These are phyloP conservation scores for Usnea hakonensis DNA, from an alignment of 495 filamentous ascomycete species.

Conservation along the genomic window DNA sequence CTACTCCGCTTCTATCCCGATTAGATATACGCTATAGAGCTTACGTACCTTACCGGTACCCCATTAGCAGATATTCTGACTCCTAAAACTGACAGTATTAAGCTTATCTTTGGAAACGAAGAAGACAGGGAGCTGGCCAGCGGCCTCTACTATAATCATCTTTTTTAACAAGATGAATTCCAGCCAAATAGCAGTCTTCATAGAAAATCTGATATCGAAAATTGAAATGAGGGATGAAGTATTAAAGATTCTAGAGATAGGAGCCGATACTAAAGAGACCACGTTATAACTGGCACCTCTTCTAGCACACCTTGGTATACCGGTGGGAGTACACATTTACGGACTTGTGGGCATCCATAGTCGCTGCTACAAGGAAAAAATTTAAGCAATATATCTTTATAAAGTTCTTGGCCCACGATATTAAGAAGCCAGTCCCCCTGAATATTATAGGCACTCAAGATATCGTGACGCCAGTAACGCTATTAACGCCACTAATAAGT, in stretches of 20 bases:
- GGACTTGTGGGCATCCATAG: slow-evolving; percentile 39
- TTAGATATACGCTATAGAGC: slow-evolving; percentile 26
- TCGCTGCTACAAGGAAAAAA: slow-evolving; percentile 33
- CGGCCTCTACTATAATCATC: neutral
- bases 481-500: slow-evolving; percentile 40
- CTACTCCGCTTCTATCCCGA: slow-evolving; percentile 35
- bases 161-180: slow-evolving; percentile 30
- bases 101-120: neutral
- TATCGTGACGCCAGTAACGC: slow-evolving; percentile 39
- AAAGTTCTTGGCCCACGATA: slow-evolving; percentile 35
- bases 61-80: neutral
- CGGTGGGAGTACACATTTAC: slow-evolving; percentile 46
- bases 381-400: slow-evolving; percentile 40
- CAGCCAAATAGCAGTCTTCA: slow-evolving; percentile 39
- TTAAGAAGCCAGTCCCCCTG: slow-evolving; percentile 34
- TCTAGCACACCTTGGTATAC: slow-evolving; percentile 31
- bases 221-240: slow-evolving; percentile 21
- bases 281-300: slow-evolving; percentile 33
- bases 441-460: slow-evolving; percentile 36
- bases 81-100: neutral
- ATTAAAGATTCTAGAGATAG: slow-evolving; percentile 40
- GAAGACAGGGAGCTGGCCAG: neutral
- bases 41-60: neutral
- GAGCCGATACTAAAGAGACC: slow-evolving; percentile 23
- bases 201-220: slow-evolving; percentile 29